Evolutionary conservation across 1,139 yeast genomes (phyloP), one percentile per base, ranked within the genome.

Genomic region (Nakaseomyces sp.): DNA sequence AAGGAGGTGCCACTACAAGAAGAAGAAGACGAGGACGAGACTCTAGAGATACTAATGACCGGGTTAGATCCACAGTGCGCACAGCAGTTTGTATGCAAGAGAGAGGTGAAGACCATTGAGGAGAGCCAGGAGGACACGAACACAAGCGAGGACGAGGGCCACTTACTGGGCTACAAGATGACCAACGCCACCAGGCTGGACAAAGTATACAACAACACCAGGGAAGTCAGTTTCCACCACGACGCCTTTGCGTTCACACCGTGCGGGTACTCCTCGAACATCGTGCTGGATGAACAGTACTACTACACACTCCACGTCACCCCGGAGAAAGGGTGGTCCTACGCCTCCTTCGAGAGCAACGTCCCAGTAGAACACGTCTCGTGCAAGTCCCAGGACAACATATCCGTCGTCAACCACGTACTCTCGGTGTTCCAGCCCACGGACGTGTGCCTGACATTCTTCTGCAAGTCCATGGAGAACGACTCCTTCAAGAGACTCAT

Each of bases 241-340:
- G 97, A 89, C 68, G 86, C 96, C 4, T 91, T 88, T 67, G 81
- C 94, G 25, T 91, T 91, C 63, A 71, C 85, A n/a, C 98, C 98
- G 2, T 91, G 97, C 65, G 98, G 98, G 13, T 91, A 79, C 61
- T 86, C 96, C 2, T 85, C 96, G 42, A 91, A 91, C 64, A 81
- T 93, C 22, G 69, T 87, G 40, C 65, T 84, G 43, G 69, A 76
- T 44, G 74, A 71, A 17, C 75, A 76, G 19, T 76, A 75, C 61
- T 91, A 89, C 68, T 88, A 86, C 61, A 91, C 97, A 15, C 72
- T 89, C 49, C 98, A 91, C 63, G 85, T 91, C 35, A 91, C 98
- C 0, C 98, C 98, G 0, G 97, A 91, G 63, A 64, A 72, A 16
- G 95, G 91, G 25, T 91, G 95, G 87, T 86, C 96, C 2, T 91